Evolutionary conservation across 2,329 filamentous ascomycete species (phyloP), one percentile per base, ranked within the genome.

Genomic region (Trichophyton benhamiae): DNA sequence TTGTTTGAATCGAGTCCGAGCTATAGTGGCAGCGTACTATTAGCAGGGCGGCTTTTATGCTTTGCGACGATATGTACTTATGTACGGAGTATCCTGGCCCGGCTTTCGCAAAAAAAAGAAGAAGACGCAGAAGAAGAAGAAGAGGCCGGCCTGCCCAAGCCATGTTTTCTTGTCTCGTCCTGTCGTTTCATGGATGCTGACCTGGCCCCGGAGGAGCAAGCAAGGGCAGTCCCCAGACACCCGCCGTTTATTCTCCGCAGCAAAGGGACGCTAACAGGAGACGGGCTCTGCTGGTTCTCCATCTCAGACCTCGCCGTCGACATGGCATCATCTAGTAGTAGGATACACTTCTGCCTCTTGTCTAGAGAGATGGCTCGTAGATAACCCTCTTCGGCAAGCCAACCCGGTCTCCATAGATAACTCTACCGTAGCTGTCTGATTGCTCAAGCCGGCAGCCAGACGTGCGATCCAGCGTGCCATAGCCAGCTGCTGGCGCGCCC

Each of bases 41-140:
- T 36, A n/a, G n/a, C 52, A 55, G 52, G 52, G 52, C 52, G 52
- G 52, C 11, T 22, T n/a, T 55, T 55, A 55, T 55, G 52, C 52
- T 38, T 55, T 55, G 49, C 49, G 49, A 55, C 15, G 20, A 20
- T 20, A 20, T 53, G 33, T 53, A n/a, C n/a, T n/a, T n/a, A n/a
- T n/a, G n/a, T n/a, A n/a, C n/a, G n/a, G n/a, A n/a, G n/a, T 8
- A n/a, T n/a, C 41, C 52, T 33, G 52, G 33, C 30, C 15, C 33
- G 17, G 46, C 20, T 22, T 13, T 27, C 25, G 46, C 9, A 22
- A 8, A 13, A 30, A 30, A 8, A 6, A 27, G 1, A 27, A 5
- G 3, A 27, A 27, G 5, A 27, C 6, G 5, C 6, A 27, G 25
- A 27, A 5, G 25, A 27, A 30, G 27, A 30, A 30, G 27, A 30